Evolutionary conservation across 73 alveolate genomes (phyloP).

Genomic region (Paramecium tetraurelia): DNA sequence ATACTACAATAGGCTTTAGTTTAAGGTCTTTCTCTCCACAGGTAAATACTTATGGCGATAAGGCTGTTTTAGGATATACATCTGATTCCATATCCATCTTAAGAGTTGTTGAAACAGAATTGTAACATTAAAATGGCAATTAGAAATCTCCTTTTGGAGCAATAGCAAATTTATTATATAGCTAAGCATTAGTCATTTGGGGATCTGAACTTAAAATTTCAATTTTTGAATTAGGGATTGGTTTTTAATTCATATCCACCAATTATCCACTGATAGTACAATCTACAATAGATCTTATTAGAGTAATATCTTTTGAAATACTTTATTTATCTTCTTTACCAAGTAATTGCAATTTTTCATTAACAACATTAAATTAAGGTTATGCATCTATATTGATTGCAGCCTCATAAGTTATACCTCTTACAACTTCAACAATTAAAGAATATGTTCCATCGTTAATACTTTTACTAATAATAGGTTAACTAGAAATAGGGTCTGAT

Average conservation of each 20-base stretch:
- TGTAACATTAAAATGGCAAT: constrained; percentile 22
- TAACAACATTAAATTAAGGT: neutral
- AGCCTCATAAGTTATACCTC: constrained; percentile 2
- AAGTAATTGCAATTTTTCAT: neutral
- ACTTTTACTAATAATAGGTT: neutral
- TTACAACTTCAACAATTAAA: neutral
- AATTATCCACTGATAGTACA: neutral
- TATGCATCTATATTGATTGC: neutral
- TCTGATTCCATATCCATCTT: constrained; percentile 7
- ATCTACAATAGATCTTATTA: neutral
- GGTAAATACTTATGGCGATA: neutral
- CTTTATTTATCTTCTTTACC: neutral
- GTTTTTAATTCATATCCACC: neutral
- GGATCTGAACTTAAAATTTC: constrained; percentile 2
- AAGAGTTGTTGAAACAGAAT: neutral
- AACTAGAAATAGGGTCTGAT: neutral
- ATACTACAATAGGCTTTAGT: neutral
- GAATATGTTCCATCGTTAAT: neutral
- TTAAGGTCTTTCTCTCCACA: constrained; percentile 10
- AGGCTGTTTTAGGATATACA: neutral
- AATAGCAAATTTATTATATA: neutral
- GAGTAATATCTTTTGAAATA: neutral
- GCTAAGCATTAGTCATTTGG: neutral
- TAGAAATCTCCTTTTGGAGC: neutral
- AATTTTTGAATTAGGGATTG: neutral